Conservation (phyloP, 148 eudicot species). For the Heliosperma pusillum region DNA sequence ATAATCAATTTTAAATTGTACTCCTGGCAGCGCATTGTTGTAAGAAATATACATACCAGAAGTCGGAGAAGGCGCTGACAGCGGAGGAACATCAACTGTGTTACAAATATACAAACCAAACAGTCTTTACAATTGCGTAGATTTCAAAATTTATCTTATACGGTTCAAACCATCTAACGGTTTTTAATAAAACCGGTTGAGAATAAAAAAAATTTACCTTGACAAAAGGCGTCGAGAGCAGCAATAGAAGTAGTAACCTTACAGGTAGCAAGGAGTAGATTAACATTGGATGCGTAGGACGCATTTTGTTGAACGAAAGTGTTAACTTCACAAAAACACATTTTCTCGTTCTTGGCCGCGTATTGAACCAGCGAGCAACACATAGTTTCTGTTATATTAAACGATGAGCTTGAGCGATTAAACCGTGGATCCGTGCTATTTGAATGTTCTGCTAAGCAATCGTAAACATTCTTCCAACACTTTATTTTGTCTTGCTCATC, state of each 20-base stretch:
- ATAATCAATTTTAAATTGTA: no score
- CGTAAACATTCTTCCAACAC: slow-evolving; percentile 6
- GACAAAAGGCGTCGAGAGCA: slow-evolving; percentile 8
- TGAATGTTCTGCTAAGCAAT: background rate
- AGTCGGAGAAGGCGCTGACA: background rate
- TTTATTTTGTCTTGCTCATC: background rate
- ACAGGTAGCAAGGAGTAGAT: background rate
- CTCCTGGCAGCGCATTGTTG: no score
- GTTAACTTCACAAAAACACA: slow-evolving; percentile 14
- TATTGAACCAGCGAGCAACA: slow-evolving; percentile 20
- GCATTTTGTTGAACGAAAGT: background rate
- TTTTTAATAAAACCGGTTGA: no score
- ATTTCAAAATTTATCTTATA: no score
- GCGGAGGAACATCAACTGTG: background rate
- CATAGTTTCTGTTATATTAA: background rate
- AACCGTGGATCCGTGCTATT: slow-evolving; percentile 8
- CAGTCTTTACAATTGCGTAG: no score
- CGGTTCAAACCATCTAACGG: no score
- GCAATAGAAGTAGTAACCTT: background rate
- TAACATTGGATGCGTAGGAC: background rate
- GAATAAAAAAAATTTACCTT: no score
- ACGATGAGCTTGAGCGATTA: background rate
- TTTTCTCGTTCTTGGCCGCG: background rate
- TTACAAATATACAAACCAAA: no score
- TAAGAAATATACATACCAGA: no score